A percentile compares a stretch with the other conserved stretches of the same genome.
These are phyloP conservation scores for Nymphaea thermarum DNA, from an alignment of 164 flowering plant species.

Conservation along the genomic window DNA sequence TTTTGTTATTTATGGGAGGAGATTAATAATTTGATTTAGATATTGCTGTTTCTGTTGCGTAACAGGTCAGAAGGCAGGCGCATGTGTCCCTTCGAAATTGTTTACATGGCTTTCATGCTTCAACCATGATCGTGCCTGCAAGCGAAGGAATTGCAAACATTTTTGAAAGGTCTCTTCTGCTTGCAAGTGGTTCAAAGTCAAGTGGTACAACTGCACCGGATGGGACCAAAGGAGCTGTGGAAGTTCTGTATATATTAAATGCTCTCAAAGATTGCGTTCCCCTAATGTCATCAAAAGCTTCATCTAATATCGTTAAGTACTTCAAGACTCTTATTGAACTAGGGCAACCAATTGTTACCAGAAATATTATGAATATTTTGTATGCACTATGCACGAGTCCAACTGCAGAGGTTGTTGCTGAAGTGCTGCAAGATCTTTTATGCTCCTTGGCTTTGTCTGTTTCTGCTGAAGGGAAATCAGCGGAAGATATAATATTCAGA, in stretches of 20 bases:
- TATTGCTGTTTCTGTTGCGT: no score
- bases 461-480: conserved; percentile 45
- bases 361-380: conserved; percentile 52
- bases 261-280: conserved; percentile 74
- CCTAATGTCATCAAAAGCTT: conserved; percentile 40
- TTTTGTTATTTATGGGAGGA: background rate
- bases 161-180: conserved; percentile 60
- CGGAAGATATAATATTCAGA: conserved; percentile 59
- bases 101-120: conserved; percentile 37
- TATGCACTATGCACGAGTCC: conserved; percentile 43
- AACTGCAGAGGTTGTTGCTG: conserved; percentile 44
- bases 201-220: conserved; percentile 22
- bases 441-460: conserved; percentile 43
- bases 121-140: conserved; percentile 40
- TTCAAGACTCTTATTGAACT: conserved; percentile 58
- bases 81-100: conserved; percentile 44
- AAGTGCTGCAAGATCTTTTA: conserved; percentile 51
- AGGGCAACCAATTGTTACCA: conserved; percentile 57
- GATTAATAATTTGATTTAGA: background rate
- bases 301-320: conserved; percentile 43
- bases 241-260: conserved; percentile 59
- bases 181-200: conserved; percentile 54
- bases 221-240: conserved; percentile 62
- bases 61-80: conserved; percentile 69
- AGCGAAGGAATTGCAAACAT: conserved; percentile 61